A percentile compares a stretch with the other conserved stretches of the same genome.
Conservation (phyloP, 2,329 filamentous ascomycete genomes). For the Colletotrichum gloeosporioides region DNA sequence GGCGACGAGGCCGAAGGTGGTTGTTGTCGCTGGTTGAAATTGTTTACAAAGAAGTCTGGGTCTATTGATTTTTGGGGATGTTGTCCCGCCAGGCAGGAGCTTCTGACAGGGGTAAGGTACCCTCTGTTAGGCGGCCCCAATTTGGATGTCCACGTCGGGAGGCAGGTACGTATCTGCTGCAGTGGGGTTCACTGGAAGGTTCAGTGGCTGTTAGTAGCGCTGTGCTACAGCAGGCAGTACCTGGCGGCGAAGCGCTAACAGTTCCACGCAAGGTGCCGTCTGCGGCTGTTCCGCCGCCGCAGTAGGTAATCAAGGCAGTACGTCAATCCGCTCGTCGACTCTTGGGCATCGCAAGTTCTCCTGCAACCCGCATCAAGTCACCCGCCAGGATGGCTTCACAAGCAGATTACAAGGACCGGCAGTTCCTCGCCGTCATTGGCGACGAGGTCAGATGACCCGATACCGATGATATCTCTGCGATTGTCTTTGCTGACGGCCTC, state of each 20-base stretch:
- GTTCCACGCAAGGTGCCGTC: not conserved
- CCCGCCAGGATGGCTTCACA: conserved; percentile 51
- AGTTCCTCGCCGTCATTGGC: conserved; percentile 97
- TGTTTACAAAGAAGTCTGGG: conserved; percentile 22
- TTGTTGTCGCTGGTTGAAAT: conserved; percentile 3
- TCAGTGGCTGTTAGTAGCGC: not conserved
- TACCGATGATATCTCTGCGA: conserved; percentile 22
- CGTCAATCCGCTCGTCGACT: conserved; percentile 17
- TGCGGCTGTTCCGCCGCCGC: not conserved
- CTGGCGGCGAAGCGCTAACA: conserved; percentile 9
- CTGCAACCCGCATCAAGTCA: conserved; percentile 16
- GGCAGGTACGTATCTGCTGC: not conserved
- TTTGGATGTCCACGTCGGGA: not conserved
- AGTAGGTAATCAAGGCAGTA: conserved; percentile 17
- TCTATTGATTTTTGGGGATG: conserved; percentile 18
- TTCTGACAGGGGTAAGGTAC: conserved; percentile 6
- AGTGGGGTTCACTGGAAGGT: not conserved
- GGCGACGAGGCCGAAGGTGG: not conserved
- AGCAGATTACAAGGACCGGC: conserved; percentile 78
- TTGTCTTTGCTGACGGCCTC: conserved; percentile 13
- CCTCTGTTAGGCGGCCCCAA: not conserved
- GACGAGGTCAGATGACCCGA: conserved; percentile 74
- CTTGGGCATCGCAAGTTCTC: conserved; percentile 9
- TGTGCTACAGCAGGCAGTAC: not conserved
- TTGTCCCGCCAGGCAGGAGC: conserved; percentile 15